A percentile compares a stretch with the other conserved stretches of the same genome.
phyloP scores from a whole-genome alignment of 129 eudicot genomes.

The Lonicera japonica region DNA sequence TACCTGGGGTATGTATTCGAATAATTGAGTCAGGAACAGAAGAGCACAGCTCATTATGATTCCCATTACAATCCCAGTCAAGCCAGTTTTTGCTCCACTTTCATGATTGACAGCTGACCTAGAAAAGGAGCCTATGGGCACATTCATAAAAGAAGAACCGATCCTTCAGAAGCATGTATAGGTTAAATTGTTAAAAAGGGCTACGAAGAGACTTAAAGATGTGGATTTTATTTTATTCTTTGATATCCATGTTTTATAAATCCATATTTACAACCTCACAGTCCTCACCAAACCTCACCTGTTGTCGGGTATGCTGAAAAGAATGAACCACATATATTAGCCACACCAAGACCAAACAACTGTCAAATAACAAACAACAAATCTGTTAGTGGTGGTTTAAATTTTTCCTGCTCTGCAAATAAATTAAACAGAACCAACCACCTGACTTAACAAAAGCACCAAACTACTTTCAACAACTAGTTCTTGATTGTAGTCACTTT shows the following conservation, averaged over 20 bases:
- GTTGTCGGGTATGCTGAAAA: slow-evolving; percentile 92
- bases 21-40: slow-evolving; percentile 68
- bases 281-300: slow-evolving; percentile 42
- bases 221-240: neutral
- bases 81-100: slow-evolving; percentile 98
- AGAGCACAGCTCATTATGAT: slow-evolving; percentile 71
- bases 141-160: slow-evolving; percentile 15
- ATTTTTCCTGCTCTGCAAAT: slow-evolving; percentile 4
- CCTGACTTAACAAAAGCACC: slow-evolving; percentile 1
- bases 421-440: neutral
- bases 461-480: neutral
- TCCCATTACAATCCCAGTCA: slow-evolving; percentile 82
- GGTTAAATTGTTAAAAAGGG: neutral
- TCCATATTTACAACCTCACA: neutral
- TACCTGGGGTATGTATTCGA: slow-evolving; percentile 91
- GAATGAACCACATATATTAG: slow-evolving; percentile 80
- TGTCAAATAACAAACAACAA: slow-evolving; percentile 27
- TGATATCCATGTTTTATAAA: neutral
- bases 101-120: slow-evolving; percentile 98
- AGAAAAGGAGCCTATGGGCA: slow-evolving; percentile 79
- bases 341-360: slow-evolving; percentile 98
- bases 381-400: slow-evolving; percentile 5
- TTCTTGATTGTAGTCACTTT: neutral
- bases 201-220: neutral
- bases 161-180: slow-evolving; percentile 5